Conservation (phyloP, 2,329 filamentous ascomycete species). For the Beauveria caledonica region DNA sequence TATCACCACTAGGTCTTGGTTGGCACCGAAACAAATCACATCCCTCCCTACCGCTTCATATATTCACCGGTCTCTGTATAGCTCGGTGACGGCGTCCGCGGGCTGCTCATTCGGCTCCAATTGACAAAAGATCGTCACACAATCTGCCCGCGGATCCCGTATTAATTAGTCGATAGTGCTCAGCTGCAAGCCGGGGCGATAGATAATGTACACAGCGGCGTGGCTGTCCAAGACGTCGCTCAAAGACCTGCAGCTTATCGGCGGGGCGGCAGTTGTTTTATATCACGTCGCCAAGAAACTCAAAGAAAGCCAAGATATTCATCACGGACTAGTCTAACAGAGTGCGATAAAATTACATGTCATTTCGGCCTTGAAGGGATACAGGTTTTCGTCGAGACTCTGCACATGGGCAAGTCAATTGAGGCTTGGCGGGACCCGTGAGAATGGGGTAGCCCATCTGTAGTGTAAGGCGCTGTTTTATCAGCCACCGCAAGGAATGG, state of each 20-base stretch:
- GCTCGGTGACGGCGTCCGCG: background rate
- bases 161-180: background rate
- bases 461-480: background rate
- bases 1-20: background rate
- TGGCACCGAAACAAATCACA: background rate
- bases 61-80: background rate
- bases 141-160: conserved; percentile 3
- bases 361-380: background rate
- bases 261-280: background rate
- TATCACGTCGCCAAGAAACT: background rate
- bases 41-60: background rate
- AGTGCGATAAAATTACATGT: background rate
- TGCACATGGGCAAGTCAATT: background rate
- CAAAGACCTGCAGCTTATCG: background rate
- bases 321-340: background rate
- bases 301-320: background rate
- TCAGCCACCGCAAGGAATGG: background rate
- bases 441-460: background rate
- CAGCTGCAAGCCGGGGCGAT: background rate
- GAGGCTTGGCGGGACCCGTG: background rate
- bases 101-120: background rate
- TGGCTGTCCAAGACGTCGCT: background rate
- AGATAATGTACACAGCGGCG: background rate
- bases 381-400: background rate
- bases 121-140: background rate